These are phyloP conservation scores for Termitomyces sp. DNA, from an alignment of 1,284 basidiomycete species.

Conservation along the genomic window DNA sequence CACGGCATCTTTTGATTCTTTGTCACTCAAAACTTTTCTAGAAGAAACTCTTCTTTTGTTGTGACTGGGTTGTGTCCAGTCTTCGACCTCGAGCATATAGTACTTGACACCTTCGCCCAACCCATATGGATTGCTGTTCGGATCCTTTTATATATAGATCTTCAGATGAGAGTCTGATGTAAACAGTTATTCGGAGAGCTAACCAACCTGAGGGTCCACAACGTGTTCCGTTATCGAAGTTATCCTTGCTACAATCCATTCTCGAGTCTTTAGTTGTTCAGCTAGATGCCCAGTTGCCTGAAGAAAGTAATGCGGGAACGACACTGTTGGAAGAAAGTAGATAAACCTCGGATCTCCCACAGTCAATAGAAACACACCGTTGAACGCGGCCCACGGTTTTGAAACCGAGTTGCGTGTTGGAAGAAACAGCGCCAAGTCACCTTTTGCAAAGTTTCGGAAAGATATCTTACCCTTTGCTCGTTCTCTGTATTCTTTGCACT, in stretches of 20 bases:
- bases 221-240: conserved; percentile 83
- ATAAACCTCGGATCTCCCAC: conserved; percentile 32
- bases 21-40: conserved; percentile 43
- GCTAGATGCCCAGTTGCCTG: conserved; percentile 80
- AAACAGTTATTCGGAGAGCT: not conserved
- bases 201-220: conserved; percentile 70
- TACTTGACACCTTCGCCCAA: conserved; percentile 90
- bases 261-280: conserved; percentile 80
- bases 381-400: conserved; percentile 97
- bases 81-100: conserved; percentile 90
- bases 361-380: conserved; percentile 46
- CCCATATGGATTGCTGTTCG: conserved; percentile 70
- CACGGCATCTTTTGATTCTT: conserved; percentile 25
- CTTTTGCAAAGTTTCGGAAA: conserved; percentile 88
- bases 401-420: conserved; percentile 91
- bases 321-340: conserved; percentile 49
- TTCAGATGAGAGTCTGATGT: not conserved
- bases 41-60: conserved; percentile 55
- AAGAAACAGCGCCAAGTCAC: conserved; percentile 92
- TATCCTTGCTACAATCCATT: conserved; percentile 94
- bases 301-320: conserved; percentile 96
- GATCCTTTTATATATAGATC: conserved; percentile 42
- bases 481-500: conserved; percentile 91
- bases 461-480: conserved; percentile 91
- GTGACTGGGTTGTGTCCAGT: conserved; percentile 75